Base-by-base conservation (phyloP, 176 grass and related monocot genomes). In the Eragrostis curvula region DNA sequence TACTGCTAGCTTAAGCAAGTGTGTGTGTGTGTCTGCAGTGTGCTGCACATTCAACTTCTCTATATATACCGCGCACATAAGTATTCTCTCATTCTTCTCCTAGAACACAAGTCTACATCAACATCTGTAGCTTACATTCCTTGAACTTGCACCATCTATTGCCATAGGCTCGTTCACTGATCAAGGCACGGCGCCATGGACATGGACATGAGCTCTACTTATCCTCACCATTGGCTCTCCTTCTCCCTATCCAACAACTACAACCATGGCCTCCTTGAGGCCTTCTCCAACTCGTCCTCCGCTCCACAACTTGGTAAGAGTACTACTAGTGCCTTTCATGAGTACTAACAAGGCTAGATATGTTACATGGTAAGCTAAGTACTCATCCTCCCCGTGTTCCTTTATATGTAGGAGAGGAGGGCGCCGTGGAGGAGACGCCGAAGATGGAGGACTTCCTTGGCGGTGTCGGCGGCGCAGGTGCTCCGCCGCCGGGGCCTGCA, bases 391-490 rank as follows among this genome's bases (percentile, higher is more conserved):
- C 13, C 28, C 50, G 6, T 65, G 5, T 67, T 12, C 12, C 30
- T 23, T 0, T 73, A 20, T 15, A 5, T 32, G 50, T 23, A 83
- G 92, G 83, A 74, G 82, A 79, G 6, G 81, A 88, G n/a, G 63
- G 51, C 9, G 7, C 70, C 0, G 70, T 77, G 53, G 79, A 78
- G 17, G 86, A 89, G 28, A 51, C 64, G 48, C 91, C 94, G 40
- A 94, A 92, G 89, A 87, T 94, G 81, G 95, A 94, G 66, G 90
- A 98, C 56, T 98, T 95, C 80, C 95, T 98, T 13, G 85, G 92
- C 69, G 71, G 83, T 11, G 77, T 81, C 3, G 83, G 79, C 10
- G 28, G 68, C 40, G 12, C 20, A 0, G 58, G 69, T 1, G 23
- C 65, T 24, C 64, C 32, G 0, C 20, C 29, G 51, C 46, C 78